These are phyloP conservation scores for Colletotrichum zoysiae DNA, from an alignment of 2,329 filamentous ascomycete genomes.

Conservation along the genomic window DNA sequence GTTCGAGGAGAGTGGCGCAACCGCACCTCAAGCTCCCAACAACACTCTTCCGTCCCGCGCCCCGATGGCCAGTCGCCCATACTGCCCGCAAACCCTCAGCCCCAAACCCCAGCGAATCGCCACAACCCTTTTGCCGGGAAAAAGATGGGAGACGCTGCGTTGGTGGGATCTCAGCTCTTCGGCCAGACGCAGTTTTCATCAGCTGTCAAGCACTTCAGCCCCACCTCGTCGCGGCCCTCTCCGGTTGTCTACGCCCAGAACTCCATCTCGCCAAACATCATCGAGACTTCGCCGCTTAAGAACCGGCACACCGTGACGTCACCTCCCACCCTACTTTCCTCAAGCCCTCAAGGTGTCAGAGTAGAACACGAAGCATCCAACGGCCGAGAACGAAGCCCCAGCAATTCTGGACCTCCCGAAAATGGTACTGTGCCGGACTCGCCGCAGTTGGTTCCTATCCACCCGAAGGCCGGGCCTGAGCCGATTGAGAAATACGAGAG, in stretches of 20 bases:
- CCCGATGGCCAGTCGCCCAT: slow-evolving; percentile 48
- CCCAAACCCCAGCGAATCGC: slow-evolving; percentile 64
- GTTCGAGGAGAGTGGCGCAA: slow-evolving; percentile 56
- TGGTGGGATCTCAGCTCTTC: slow-evolving; percentile 65
- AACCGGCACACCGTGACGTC: slow-evolving; percentile 62
- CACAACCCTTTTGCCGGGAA: slow-evolving; percentile 62
- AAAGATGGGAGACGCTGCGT: slow-evolving; percentile 50
- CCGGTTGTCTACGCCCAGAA: slow-evolving; percentile 59
- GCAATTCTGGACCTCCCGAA: slow-evolving; percentile 44
- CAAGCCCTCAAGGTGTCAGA: slow-evolving; percentile 54
- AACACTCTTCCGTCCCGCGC: slow-evolving; percentile 46
- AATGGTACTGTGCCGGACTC: slow-evolving; percentile 55
- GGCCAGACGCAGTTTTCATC: slow-evolving; percentile 68
- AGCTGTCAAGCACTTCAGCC: slow-evolving; percentile 62
- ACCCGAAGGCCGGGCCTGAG: slow-evolving; percentile 36
- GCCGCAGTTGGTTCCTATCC: slow-evolving; percentile 41
- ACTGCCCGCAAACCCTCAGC: slow-evolving; percentile 46
- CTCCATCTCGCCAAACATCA: slow-evolving; percentile 60
- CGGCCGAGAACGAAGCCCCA: slow-evolving; percentile 46
- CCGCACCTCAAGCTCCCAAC: slow-evolving; percentile 51
- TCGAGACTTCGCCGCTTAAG: slow-evolving; percentile 64
- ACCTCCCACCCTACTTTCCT: slow-evolving; percentile 55
- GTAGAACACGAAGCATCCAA: slow-evolving; percentile 25
- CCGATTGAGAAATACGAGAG: slow-evolving; percentile 60
- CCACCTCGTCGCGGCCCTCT: slow-evolving; percentile 70